Evolutionary conservation across 306 rosid genomes (phyloP).

Genomic region (Pterocarpus santalinus): DNA sequence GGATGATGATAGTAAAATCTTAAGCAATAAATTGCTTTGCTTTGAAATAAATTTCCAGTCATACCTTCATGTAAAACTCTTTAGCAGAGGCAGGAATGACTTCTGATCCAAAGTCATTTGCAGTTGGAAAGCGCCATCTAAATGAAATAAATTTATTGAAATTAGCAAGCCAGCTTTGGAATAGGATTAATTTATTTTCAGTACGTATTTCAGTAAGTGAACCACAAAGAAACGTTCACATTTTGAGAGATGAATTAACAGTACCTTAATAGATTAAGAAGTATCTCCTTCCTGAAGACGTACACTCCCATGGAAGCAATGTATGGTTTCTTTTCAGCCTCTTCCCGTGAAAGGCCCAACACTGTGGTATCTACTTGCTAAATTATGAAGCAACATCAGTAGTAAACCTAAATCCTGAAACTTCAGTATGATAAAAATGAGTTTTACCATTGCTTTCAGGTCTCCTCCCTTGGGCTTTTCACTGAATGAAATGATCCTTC

Average conservation of each 20-base stretch:
- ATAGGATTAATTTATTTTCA: not conserved
- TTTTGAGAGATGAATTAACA: not conserved
- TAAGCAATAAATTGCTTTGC: slow-evolving; percentile 3
- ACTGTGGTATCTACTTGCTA: slow-evolving; percentile 85
- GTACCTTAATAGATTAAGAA: slow-evolving; percentile 89
- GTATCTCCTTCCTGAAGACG: slow-evolving; percentile 95
- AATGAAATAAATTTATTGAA: slow-evolving; percentile 46
- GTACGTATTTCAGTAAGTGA: slow-evolving; percentile 14
- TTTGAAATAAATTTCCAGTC: slow-evolving; percentile 12
- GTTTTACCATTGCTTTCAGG: slow-evolving; percentile 78
- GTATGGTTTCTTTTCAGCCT: slow-evolving; percentile 84
- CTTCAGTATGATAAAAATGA: slow-evolving; percentile 14
- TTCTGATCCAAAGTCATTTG: slow-evolving; percentile 99
- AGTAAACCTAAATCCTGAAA: slow-evolving; percentile 11
- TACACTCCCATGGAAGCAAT: slow-evolving; percentile 99
- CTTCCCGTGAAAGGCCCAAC: slow-evolving; percentile 84
- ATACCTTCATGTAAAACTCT: slow-evolving; percentile 75
- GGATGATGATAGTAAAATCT: slow-evolving; percentile 14
- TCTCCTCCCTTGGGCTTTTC: slow-evolving; percentile 88
- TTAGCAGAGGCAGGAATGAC: slow-evolving; percentile 80
- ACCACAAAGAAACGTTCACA: slow-evolving; percentile 26
- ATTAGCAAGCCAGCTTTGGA: slow-evolving; percentile 40
- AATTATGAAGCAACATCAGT: slow-evolving; percentile 44
- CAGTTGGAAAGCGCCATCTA: slow-evolving; percentile 99
- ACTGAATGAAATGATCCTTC: slow-evolving; percentile 71